Base-by-base conservation (phyloP, 805 yeast genomes). In the Cyberlindnera euphorbiae region DNA sequence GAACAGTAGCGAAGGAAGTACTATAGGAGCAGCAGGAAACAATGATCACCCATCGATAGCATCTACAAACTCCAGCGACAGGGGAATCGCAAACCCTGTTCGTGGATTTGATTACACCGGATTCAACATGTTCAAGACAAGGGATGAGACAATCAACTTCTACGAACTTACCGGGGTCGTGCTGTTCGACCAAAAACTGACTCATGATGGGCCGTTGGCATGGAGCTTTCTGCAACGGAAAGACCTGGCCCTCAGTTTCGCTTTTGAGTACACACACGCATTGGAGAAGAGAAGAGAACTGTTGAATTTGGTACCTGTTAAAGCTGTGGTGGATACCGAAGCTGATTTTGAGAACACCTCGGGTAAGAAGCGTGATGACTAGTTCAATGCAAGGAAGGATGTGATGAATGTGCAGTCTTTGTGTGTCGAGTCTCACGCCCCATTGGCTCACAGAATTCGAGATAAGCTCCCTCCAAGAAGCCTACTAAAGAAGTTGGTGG, bases 41-140 rank as follows among this genome's bases (percentile, higher is more conserved):
- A 7, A 19, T 19, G 22, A 19, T 9, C 9, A 19, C 9, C 9
- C 22, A 7, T 19, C 22, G 9, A 9, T 9, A 9, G 9, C 9
- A 8, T 19, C 22, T 8, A 8, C 22, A 19, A 19, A 19, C 9
- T 19, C 22, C 22, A 19, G 9, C 9, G 22, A 19, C 22, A 19
- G 22, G 9, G 9, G 22, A 7, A 19, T 9, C 7, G 9, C n/a
- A n/a, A n/a, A n/a, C n/a, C n/a, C n/a, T n/a, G n/a, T n/a, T n/a
- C n/a, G n/a, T n/a, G n/a, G n/a, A n/a, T n/a, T n/a, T n/a, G 33
- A 39, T 21, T 35, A 34, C 26, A 39, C 33, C 2, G 42, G 42
- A 6, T 16, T 28, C 17, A 28, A 39, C 28, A 11, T 25, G 17
- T 39, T 11, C 24, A 18, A 13, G 13, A 19, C 28, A 15, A 31